Percentiles rank a stretch among this genome's conserved stretches.
Conservation (phyloP, 169 alveolate genomes). For the Eimeria praecox region DNA sequence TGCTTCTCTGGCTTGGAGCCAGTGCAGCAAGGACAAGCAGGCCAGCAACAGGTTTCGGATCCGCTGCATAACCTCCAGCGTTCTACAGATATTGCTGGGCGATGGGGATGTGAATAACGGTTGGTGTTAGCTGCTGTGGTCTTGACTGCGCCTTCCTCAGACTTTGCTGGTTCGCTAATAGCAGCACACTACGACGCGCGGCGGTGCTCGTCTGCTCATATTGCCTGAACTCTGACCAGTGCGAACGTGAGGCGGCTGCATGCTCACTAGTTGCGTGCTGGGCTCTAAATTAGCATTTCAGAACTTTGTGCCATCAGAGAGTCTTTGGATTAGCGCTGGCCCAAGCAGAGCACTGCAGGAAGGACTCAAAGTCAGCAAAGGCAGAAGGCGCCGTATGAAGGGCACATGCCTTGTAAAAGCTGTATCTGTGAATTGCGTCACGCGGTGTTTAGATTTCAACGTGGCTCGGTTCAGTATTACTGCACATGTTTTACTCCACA, state of each 20-base stretch:
- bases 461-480: background rate
- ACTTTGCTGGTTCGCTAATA: constrained; percentile 59
- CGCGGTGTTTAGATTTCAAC: background rate
- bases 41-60: background rate
- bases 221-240: constrained; percentile 67
- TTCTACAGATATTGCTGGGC: background rate
- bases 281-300: background rate
- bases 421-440: background rate
- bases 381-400: background rate
- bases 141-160: constrained; percentile 16
- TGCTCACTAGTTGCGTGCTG: background rate
- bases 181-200: constrained; percentile 70
- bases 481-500: background rate
- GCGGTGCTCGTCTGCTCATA: constrained; percentile 60
- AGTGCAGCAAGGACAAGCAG: background rate
- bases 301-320: background rate
- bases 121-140: background rate
- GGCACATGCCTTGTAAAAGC: background rate
- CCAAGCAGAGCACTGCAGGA: background rate
- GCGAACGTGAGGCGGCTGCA: constrained; percentile 22
- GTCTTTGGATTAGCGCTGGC: background rate
- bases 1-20: background rate
- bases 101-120: background rate
- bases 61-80: background rate
- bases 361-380: background rate